Evolutionary conservation across 129 eudicot species (phyloP).

Genomic region (Silybum marianum): DNA sequence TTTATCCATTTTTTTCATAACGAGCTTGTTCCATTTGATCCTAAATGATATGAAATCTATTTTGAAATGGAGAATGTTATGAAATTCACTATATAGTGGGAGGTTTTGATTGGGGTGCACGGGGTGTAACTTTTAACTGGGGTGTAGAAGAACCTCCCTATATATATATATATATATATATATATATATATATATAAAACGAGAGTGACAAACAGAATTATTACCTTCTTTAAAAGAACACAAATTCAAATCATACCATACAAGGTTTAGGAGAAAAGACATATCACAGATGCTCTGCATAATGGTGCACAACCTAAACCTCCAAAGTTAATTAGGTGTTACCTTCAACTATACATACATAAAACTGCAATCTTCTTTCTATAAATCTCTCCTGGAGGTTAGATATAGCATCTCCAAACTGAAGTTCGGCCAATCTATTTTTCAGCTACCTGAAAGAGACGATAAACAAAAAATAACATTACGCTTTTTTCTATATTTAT

Average conservation of each 20-base stretch:
- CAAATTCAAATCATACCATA: conserved; percentile 11
- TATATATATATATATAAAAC: no score
- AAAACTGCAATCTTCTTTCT: conserved; percentile 22
- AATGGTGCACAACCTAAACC: conserved; percentile 12
- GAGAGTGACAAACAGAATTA: background rate
- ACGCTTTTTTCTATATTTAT: background rate
- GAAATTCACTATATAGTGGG: no score
- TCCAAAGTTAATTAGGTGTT: conserved; percentile 23
- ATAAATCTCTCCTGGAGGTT: conserved; percentile 18
- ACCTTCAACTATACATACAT: conserved; percentile 29
- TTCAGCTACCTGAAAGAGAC: conserved; percentile 32
- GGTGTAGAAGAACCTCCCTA: no score
- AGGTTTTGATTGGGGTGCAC: no score
- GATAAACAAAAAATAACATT: background rate
- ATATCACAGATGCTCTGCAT: conserved; percentile 1
- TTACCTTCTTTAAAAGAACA: conserved; percentile 10
- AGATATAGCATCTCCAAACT: conserved; percentile 25
- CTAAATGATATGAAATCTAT: no score
- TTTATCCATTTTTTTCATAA: no score
- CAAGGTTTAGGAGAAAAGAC: conserved; percentile 8
- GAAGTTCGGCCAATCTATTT: conserved; percentile 14
- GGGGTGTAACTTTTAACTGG: no score
- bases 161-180: no score
- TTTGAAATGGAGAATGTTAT: no score
- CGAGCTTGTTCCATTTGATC: no score